Percentiles rank a stretch among this genome's conserved stretches.
These are phyloP conservation scores for Olyra latifolia DNA, from an alignment of 176 grass and related monocot genomes.

Conservation along the genomic window DNA sequence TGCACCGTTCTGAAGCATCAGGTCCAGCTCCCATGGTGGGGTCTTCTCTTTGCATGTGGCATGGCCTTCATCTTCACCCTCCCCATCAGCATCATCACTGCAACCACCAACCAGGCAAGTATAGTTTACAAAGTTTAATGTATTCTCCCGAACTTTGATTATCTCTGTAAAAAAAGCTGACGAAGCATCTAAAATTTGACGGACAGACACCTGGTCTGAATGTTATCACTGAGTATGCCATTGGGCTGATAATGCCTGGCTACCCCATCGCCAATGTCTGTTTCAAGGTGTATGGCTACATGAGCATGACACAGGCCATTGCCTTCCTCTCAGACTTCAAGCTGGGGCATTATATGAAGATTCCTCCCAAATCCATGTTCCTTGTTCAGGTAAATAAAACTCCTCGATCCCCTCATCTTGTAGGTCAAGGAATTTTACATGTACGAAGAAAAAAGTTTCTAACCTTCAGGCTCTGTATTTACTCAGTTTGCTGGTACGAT, in stretches of 20 bases:
- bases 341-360: constrained; percentile 99
- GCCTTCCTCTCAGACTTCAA: constrained; percentile 88
- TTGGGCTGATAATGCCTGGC: constrained; percentile 77
- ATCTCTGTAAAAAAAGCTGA: constrained; percentile 1
- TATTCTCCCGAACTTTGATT: not conserved
- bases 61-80: constrained; percentile 85
- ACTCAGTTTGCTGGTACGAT: constrained; percentile 62
- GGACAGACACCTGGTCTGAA: constrained; percentile 84
- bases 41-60: constrained; percentile 69
- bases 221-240: constrained; percentile 85
- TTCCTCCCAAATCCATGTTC: constrained; percentile 96
- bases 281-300: constrained; percentile 92
- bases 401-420: not conserved
- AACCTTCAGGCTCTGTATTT: constrained; percentile 8
- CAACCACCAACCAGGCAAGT: constrained; percentile 85
- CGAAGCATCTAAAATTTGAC: not conserved
- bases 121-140: not conserved
- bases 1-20: constrained; percentile 67
- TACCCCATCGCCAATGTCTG: constrained; percentile 85
- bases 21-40: constrained; percentile 86
- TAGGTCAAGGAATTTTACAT: not conserved
- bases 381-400: constrained; percentile 65
- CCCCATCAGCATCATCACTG: constrained; percentile 80
- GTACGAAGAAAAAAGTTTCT: not conserved
- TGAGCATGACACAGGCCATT: constrained; percentile 90